These are phyloP conservation scores for Agaricus subrufescens DNA, from an alignment of 768 basidiomycete species.

Conservation along the genomic window DNA sequence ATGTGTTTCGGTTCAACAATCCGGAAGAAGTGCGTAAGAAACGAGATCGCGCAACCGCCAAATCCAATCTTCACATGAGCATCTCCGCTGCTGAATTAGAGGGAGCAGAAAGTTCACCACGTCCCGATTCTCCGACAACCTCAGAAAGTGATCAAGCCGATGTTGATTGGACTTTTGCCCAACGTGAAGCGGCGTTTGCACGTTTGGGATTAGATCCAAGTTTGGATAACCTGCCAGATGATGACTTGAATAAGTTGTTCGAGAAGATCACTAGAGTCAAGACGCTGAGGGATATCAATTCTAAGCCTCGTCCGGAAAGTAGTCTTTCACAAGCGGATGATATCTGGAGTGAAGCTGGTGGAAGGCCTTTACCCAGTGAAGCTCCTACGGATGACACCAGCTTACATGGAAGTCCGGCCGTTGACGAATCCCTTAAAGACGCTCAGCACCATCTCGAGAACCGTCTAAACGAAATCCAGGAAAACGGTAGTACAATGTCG, in stretches of 20 bases:
- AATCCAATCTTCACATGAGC: conserved; percentile 64
- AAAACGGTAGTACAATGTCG: conserved; percentile 17
- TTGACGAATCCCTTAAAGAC: conserved; percentile 61
- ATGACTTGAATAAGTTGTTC: conserved; percentile 89
- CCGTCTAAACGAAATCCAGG: conserved; percentile 55
- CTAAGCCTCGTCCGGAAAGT: conserved; percentile 83
- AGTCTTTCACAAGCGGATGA: conserved; percentile 85
- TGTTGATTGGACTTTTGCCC: conserved; percentile 97
- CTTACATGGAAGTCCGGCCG: conserved; percentile 68
- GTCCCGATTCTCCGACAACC: conserved; percentile 75
- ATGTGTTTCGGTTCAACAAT: conserved; percentile 97
- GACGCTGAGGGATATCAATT: conserved; percentile 76
- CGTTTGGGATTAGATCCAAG: conserved; percentile 84
- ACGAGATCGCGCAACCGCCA: conserved; percentile 74
- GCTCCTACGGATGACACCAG: conserved; percentile 87
- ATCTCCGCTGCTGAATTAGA: conserved; percentile 66
- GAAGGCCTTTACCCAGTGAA: conserved; percentile 75
- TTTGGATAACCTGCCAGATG: conserved; percentile 89
- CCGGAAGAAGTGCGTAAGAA: conserved; percentile 92
- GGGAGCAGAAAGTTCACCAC: conserved; percentile 39
- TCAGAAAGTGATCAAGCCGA: conserved; percentile 62
- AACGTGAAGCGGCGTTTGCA: conserved; percentile 88
- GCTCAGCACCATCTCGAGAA: conserved; percentile 74
- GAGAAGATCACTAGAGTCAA: conserved; percentile 94
- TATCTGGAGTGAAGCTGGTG: conserved; percentile 76